Base-by-base conservation (phyloP, 805 yeast genomes). In the Ogataea siamensis region DNA sequence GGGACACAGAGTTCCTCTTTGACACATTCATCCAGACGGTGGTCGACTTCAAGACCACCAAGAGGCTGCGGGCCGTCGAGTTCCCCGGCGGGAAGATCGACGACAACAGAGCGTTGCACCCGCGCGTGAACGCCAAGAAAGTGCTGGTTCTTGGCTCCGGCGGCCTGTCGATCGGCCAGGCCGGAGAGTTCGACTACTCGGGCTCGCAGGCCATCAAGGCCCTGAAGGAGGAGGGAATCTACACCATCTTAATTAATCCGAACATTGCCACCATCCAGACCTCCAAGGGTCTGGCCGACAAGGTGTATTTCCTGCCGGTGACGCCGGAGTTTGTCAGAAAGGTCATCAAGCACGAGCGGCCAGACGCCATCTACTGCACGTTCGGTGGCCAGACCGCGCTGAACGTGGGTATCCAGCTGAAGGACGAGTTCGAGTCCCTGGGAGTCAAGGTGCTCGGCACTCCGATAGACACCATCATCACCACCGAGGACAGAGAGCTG, bases 171-270 rank as follows among this genome's bases (percentile, higher is more conserved):
- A 93, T 93, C 62, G 99, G 99, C 51, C 99, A 93, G 72, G 99
- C 99, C 48, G 99, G 99, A 67, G 99, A 93, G 69, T 93, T 93
- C 59, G 99, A 93, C 65, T 93, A 93, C 70, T 88, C 97, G 31
- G 99, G 99, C 58, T 87, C 96, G 39, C 99, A 93, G 70, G 99
- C 99, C 43, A 93, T 93, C 68, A 93, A 93, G 68, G 99, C 99
- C 32, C 74, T 93, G 68, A 91, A 87, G 66, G 97, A 93, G 71
- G 98, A 89, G 68, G 96, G 96, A 46, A 93, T 91, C 49, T 87
- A 91, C 74, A 89, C 98, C 40, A 83, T 93, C 51, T 76, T 93
- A 58, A 89, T 93, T 60, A 93, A 93, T 67, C 99, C 99, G 41
- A 93, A 93, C 66, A 93, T 93, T 62, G 99, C 99, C 37, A 93